Evolutionary conservation across 495 filamentous ascomycete species (phyloP).

Genomic region (Penicillium samsonianum): DNA sequence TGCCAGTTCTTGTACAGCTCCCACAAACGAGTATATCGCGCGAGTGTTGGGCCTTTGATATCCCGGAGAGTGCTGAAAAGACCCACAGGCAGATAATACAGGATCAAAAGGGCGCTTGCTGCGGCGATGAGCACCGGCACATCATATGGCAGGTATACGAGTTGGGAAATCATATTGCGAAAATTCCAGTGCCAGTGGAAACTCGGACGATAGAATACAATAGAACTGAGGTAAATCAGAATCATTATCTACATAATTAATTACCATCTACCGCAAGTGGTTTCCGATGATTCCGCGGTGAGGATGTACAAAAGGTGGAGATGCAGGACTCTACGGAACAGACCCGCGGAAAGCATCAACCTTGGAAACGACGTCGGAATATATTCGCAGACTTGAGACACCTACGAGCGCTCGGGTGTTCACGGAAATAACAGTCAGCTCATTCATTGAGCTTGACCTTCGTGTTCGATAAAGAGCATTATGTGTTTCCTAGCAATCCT

Average conservation of each 20-base stretch:
- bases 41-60: constrained; percentile 9
- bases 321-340: not conserved
- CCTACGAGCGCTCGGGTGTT: no score
- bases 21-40: constrained; percentile 18
- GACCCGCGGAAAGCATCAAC: not conserved
- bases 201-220: not conserved
- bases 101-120: not conserved
- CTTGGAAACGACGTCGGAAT: no score
- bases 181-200: not conserved
- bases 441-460: no score
- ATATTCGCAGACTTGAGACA: no score
- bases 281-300: not conserved
- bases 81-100: not conserved
- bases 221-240: not conserved
- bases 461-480: no score
- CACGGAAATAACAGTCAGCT: no score
- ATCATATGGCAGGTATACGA: not conserved
- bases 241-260: not conserved
- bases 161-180: not conserved
- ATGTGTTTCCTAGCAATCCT: no score
- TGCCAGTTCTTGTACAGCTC: not conserved
- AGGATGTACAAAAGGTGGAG: not conserved
- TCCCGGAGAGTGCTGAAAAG: not conserved
- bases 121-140: not conserved
- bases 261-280: not conserved